A percentile compares a stretch with the other conserved stretches of the same genome.
These are phyloP conservation scores for Stylosanthes scabra DNA, from an alignment of 331 rosid genomes.

Conservation along the genomic window DNA sequence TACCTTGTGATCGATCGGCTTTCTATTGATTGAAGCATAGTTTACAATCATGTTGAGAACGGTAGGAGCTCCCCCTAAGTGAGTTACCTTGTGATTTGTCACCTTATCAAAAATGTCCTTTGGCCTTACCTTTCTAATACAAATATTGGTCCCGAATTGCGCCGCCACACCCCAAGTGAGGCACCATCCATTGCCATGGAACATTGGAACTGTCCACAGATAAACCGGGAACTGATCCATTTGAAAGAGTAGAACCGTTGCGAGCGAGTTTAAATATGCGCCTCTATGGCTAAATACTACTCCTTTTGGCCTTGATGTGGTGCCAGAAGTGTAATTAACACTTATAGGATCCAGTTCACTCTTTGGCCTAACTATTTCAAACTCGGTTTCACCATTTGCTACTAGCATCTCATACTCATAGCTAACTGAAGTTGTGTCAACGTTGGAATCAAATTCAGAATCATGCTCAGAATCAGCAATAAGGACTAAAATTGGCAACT, in stretches of 20 bases:
- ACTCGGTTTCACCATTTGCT: no score
- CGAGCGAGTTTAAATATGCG: slow-evolving; percentile 65
- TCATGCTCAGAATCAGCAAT: no score
- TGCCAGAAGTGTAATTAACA: slow-evolving; percentile 74
- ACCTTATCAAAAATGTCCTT: slow-evolving; percentile 52
- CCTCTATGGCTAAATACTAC: slow-evolving; percentile 71
- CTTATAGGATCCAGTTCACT: slow-evolving; percentile 68
- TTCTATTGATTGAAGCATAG: slow-evolving; percentile 39
- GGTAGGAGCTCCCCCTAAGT: slow-evolving; percentile 67
- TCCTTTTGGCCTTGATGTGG: slow-evolving; percentile 76
- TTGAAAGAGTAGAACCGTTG: slow-evolving; percentile 52
- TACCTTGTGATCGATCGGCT: slow-evolving; percentile 55
- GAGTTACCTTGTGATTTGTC: slow-evolving; percentile 57
- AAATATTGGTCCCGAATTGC: slow-evolving; percentile 71
- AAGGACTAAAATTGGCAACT: no score
- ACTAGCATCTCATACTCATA: no score
- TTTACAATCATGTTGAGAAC: slow-evolving; percentile 62
- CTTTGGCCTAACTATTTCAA: slow-evolving; percentile 40
- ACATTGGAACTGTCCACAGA: slow-evolving; percentile 76
- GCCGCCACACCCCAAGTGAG: slow-evolving; percentile 73
- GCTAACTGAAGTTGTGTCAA: no score
- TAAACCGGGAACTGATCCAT: slow-evolving; percentile 64
- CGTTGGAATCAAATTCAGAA: no score
- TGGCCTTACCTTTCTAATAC: slow-evolving; percentile 58
- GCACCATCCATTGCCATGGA: slow-evolving; percentile 85